Conservation (phyloP, 1,284 basidiomycete species). For the Heterobasidion parviporum region DNA sequence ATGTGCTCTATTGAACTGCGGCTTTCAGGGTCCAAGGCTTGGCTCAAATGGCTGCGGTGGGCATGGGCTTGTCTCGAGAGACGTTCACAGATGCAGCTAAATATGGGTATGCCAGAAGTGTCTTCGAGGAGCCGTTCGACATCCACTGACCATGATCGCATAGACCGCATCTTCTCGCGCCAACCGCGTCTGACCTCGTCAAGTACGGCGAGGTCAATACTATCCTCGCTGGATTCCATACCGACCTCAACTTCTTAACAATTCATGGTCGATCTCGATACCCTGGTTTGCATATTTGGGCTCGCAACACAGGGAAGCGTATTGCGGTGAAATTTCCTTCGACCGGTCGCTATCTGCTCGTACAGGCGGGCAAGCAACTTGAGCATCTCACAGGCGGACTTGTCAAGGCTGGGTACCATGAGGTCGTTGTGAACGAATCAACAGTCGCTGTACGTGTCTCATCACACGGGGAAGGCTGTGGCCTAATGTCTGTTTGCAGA, state of each 20-base stretch:
- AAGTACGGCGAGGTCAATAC: conserved; percentile 73
- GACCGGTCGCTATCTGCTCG: conserved; percentile 62
- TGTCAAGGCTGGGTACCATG: conserved; percentile 88
- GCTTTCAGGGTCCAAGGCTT: conserved; percentile 65
- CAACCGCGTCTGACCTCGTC: conserved; percentile 80
- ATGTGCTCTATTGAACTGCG: neutral
- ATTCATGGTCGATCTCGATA: conserved; percentile 88
- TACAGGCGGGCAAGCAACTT: conserved; percentile 89
- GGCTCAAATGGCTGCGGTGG: conserved; percentile 77
- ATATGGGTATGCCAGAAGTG: conserved; percentile 56
- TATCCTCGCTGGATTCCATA: conserved; percentile 88
- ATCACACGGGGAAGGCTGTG: neutral
- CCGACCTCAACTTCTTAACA: conserved; percentile 77
- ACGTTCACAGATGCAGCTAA: conserved; percentile 70
- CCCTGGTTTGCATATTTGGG: conserved; percentile 85
- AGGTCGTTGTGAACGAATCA: conserved; percentile 80
- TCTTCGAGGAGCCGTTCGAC: neutral
- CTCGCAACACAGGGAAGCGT: conserved; percentile 82
- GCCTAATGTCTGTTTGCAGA: conserved; percentile 31
- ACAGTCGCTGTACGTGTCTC: conserved; percentile 28
- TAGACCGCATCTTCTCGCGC: conserved; percentile 83
- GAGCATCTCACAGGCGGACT: conserved; percentile 84
- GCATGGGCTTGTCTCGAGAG: conserved; percentile 61
- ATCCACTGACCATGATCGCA: conserved; percentile 2
- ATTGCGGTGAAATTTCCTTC: conserved; percentile 77